These are phyloP conservation scores for Hypoxylon sp. DNA, from an alignment of 2,329 filamentous ascomycete genomes.

Conservation along the genomic window DNA sequence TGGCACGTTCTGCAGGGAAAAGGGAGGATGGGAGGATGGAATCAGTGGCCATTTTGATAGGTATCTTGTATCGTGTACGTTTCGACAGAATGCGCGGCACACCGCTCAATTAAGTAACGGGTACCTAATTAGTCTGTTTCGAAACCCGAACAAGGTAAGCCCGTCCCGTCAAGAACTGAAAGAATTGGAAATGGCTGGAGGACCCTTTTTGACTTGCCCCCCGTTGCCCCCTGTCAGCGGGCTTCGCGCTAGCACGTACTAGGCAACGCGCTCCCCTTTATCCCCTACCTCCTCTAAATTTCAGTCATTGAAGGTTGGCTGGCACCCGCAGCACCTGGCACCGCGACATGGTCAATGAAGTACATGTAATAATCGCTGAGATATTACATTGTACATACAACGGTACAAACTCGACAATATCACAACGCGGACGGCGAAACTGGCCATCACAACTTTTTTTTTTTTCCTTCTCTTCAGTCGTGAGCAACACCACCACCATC, in stretches of 20 bases:
- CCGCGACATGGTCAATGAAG: slow-evolving; percentile 19
- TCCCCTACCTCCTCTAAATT: slow-evolving; percentile 48
- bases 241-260: slow-evolving; percentile 41
- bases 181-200: slow-evolving; percentile 45
- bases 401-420: slow-evolving; percentile 35
- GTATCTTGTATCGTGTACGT: slow-evolving; percentile 26
- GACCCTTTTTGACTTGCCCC: slow-evolving; percentile 41
- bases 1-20: slow-evolving; percentile 40
- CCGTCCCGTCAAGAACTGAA: slow-evolving; percentile 29
- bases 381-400: slow-evolving; percentile 40
- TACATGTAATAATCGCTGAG: slow-evolving; percentile 15
- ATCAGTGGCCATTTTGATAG: slow-evolving; percentile 16
- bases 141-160: slow-evolving; percentile 32
- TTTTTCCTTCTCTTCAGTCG: slow-evolving; percentile 18
- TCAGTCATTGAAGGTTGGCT: slow-evolving; percentile 36
- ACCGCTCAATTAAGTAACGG: slow-evolving; percentile 25
- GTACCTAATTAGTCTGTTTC: slow-evolving; percentile 32
- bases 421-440: slow-evolving; percentile 39
- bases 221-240: slow-evolving; percentile 35
- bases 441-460: slow-evolving; percentile 34
- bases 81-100: neutral
- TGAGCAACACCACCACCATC: slow-evolving; percentile 28
- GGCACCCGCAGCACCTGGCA: slow-evolving; percentile 15
- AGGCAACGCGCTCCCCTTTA: slow-evolving; percentile 51
- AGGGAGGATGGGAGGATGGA: slow-evolving; percentile 40